Base-by-base conservation (phyloP, 345 rosid species). In the Linum usitatissimum region DNA sequence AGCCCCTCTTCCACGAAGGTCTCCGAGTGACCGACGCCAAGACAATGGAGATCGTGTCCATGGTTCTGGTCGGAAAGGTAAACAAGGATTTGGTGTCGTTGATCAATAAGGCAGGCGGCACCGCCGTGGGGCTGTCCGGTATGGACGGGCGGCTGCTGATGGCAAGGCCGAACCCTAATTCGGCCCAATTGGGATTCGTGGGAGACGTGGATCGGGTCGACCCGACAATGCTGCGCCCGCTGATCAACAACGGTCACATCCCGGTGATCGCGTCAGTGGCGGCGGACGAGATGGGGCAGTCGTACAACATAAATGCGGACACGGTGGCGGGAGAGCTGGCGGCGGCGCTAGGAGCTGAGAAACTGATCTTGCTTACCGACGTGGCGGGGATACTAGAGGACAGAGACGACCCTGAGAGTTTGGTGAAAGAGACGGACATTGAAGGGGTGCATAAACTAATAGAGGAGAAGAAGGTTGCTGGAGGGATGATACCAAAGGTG, bases 401-500 rank as follows among this genome's bases (percentile, higher is more conserved):
- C 55, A 68, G 75, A 2, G 83, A 84, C 0, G 86, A 92, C 48
- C 87, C 92, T 0, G 60, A 59, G 10, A 92, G 96, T 57, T 75
- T 92, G 77, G 90, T 89, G 70, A 88, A 78, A 79, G 93, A 88
- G 75, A 84, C 85, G 28, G 86, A 92, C 58, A 89, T 92, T 38
- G 85, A 84, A 57, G 98, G 95, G 18, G 83, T 89, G 67, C 85
- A 78, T 85, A 85, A 71, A 77, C 82, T 92, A 95, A 81, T 84
- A 10, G 82, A 67, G 30, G 88, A 81, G 9, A 87, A 88, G 63
- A 86, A 79, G 55, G 84, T 92, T 28, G 93, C 72, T 0, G 98
- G 98, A 13, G 98, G 96, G 28, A 92, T 86, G 98, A 92, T 89
- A 36, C 98, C 98, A 0, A 92, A 89, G 64, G 98, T 92, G 17